Conservation (phyloP, 192 early-diverging fungal genomes). For the Backusella westeae region DNA sequence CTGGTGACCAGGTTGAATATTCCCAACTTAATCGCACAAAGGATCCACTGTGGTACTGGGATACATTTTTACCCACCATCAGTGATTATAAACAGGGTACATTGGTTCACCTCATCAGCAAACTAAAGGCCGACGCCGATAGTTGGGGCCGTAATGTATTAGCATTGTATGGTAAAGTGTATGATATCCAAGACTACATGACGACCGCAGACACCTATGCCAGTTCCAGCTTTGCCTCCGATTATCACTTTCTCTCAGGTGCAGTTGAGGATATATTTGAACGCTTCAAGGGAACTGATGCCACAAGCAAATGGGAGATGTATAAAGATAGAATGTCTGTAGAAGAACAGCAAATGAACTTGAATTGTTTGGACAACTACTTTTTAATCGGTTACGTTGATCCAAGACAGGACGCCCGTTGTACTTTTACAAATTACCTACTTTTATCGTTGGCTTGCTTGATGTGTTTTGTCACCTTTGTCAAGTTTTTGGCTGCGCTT, state of each 20-base stretch:
- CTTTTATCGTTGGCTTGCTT: slow-evolving; percentile 57
- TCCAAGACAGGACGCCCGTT: slow-evolving; percentile 49
- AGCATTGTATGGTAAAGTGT: slow-evolving; percentile 61
- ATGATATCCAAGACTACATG: slow-evolving; percentile 67
- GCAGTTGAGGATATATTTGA: slow-evolving; percentile 40
- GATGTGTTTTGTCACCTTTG: slow-evolving; percentile 69
- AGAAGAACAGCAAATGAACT: slow-evolving; percentile 28
- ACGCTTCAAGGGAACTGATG: slow-evolving; percentile 47
- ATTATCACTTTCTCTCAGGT: slow-evolving; percentile 40
- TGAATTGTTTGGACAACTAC: slow-evolving; percentile 61
- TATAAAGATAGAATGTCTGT: slow-evolving; percentile 14
- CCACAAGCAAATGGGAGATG: slow-evolving; percentile 42
- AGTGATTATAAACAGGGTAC: slow-evolving; percentile 55
- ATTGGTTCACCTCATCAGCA: slow-evolving; percentile 66
- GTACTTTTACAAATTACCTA: slow-evolving; percentile 66
- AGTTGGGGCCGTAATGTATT: slow-evolving; percentile 49
- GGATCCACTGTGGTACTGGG: slow-evolving; percentile 32
- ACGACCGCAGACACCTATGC: slow-evolving; percentile 39
- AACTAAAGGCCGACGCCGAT: slow-evolving; percentile 38
- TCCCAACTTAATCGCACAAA: slow-evolving; percentile 10
- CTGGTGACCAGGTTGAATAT: slow-evolving; percentile 17
- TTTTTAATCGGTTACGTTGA: slow-evolving; percentile 71
- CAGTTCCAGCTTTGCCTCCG: slow-evolving; percentile 40
- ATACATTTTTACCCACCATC: slow-evolving; percentile 45
- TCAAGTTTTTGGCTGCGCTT: slow-evolving; percentile 79